These are phyloP conservation scores for Peniophora sp. DNA, from an alignment of 1,284 basidiomycete genomes.

Conservation along the genomic window DNA sequence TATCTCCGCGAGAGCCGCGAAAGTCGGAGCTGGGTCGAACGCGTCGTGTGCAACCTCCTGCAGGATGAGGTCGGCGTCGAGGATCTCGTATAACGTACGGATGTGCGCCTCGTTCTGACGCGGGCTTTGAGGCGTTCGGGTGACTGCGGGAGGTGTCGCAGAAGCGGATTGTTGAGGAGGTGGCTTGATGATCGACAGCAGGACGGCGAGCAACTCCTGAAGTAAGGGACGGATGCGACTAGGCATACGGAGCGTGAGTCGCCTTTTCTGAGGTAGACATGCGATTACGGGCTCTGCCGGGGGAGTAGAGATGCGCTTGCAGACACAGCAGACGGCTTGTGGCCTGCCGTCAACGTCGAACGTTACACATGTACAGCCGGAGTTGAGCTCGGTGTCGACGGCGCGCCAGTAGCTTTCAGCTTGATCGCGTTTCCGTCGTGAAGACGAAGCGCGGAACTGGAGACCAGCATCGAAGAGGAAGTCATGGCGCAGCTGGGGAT, in stretches of 20 bases:
- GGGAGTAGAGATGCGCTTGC: slow-evolving; percentile 28
- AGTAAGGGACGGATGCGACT: slow-evolving; percentile 72
- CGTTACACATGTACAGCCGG: slow-evolving; percentile 79
- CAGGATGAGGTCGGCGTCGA: slow-evolving; percentile 69
- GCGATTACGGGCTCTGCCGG: slow-evolving; percentile 35
- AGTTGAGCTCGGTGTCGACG: slow-evolving; percentile 70
- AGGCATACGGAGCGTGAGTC: slow-evolving; percentile 58
- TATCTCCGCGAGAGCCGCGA: slow-evolving; percentile 71
- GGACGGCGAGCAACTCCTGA: slow-evolving; percentile 73
- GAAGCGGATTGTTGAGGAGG: slow-evolving; percentile 21
- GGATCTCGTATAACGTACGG: slow-evolving; percentile 50
- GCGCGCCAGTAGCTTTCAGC: slow-evolving; percentile 84
- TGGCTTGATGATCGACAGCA: slow-evolving; percentile 77
- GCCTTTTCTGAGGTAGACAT: slow-evolving; percentile 31
- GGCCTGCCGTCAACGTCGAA: slow-evolving; percentile 54
- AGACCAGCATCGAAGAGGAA: slow-evolving; percentile 79
- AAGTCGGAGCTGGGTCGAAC: slow-evolving; percentile 80
- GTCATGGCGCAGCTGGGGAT: slow-evolving; percentile 86
- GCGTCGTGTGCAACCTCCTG: slow-evolving; percentile 73
- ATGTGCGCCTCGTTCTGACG: slow-evolving; percentile 52
- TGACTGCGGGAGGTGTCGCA: slow-evolving; percentile 25
- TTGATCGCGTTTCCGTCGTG: slow-evolving; percentile 66
- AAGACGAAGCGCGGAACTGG: slow-evolving; percentile 65
- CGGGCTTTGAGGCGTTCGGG: slow-evolving; percentile 32
- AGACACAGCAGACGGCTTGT: slow-evolving; percentile 37